phyloP scores from a whole-genome alignment of 2,329 filamentous ascomycete species.

The Colletotrichum tropicale region DNA sequence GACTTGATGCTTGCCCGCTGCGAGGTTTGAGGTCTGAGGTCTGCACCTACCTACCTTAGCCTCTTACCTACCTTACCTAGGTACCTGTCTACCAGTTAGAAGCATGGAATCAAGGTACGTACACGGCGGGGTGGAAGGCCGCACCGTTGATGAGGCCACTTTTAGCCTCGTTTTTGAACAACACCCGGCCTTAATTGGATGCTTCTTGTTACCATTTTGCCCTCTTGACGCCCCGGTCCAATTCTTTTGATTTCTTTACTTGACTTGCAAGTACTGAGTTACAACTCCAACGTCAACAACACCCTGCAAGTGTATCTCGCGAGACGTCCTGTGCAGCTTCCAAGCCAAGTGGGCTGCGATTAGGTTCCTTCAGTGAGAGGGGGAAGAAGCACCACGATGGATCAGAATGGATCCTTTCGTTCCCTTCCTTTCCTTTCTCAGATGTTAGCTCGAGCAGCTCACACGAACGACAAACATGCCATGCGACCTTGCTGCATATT shows the following conservation, averaged over 20 bases:
- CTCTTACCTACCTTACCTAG: not conserved
- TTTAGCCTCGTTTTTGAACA: constrained; percentile 3
- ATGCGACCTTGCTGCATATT: not conserved
- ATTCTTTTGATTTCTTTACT: not conserved
- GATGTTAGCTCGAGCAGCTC: not conserved
- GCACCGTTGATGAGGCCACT: constrained; percentile 12
- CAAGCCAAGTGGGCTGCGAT: not conserved
- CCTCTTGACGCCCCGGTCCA: not conserved
- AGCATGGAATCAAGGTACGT: not conserved
- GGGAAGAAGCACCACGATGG: not conserved
- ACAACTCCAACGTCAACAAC: not conserved
- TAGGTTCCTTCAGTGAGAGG: not conserved
- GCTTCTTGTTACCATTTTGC: not conserved
- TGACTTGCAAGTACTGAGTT: not conserved
- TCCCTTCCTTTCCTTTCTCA: not conserved
- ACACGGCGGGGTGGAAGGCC: not conserved
- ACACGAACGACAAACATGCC: not conserved
- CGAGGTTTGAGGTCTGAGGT: not conserved
- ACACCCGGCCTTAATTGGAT: not conserved
- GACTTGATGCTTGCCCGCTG: not conserved
- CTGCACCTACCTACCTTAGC: not conserved
- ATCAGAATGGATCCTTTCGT: not conserved
- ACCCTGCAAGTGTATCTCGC: not conserved
- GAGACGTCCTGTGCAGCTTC: not conserved
- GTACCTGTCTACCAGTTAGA: not conserved